Evolutionary conservation across 306 rosid species (phyloP), one percentile per base, ranked within the genome.

Genomic region (Biancaea sappan): DNA sequence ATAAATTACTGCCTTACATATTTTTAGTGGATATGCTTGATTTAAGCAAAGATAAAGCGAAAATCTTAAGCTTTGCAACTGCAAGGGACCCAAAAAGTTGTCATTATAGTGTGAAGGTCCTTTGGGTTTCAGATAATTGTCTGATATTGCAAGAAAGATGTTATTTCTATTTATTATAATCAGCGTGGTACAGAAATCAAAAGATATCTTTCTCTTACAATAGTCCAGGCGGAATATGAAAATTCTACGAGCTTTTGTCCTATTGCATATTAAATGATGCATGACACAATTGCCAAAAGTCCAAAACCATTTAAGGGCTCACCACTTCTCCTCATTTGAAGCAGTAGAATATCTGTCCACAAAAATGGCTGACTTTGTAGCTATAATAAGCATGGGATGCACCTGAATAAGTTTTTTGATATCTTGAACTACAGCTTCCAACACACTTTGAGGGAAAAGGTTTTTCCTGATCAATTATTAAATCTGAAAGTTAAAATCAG

Each of bases 371-470:
- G 95, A 81, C 83, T 91, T 94, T 61, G 98, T 86, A 44, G 93
- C 89, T 68, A 94, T 77, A 59, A 86, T 80, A 74, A 91, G 81
- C 92, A 92, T 86, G 76, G 94, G 97, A 82, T 94, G 92, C 88
- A 88, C 77, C 77, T 75, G 83, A 54, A 85, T 84, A 82, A 94
- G 91, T 56, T 84, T 91, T 81, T 64, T 94, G 16, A 91, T 78
- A 73, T 91, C 97, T 73, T 74, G 91, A 82, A 91, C 96, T 31
- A 87, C 91, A 62, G 90, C 81, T 78, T 91, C 96, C 16, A 86
- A 86, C 60, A 88, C 83, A 65, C 84, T 80, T 75, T 87, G 93
- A 71, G 90, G 88, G 47, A 91, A 89, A 80, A 85, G 84, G 70
- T 79, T 83, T 84, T 91, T 91, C 80, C 98, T 91, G 71, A 75